Percentiles rank a stretch among this genome's conserved stretches.
Conservation (phyloP, 2,329 filamentous ascomycete genomes). For the Fusarium neocosmosporiellum region DNA sequence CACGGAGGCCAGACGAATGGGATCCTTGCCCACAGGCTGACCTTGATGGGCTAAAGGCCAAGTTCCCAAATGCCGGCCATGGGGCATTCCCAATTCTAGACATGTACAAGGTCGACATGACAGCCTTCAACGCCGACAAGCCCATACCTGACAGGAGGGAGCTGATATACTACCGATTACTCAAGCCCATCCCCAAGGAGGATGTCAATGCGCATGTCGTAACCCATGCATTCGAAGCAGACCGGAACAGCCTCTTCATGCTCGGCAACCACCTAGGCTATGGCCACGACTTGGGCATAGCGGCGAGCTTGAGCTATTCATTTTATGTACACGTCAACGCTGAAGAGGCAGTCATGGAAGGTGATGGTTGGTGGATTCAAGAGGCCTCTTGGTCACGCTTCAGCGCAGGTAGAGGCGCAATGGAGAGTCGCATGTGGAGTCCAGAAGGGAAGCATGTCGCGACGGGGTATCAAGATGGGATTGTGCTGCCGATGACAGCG, state of each 20-base stretch:
- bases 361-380: conserved; percentile 64
- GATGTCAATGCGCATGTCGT: conserved; percentile 59
- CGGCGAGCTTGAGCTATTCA: conserved; percentile 61
- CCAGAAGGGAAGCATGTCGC: conserved; percentile 64
- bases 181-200: conserved; percentile 54
- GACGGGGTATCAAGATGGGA: conserved; percentile 66
- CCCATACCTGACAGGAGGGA: conserved; percentile 59
- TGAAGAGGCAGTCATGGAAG: conserved; percentile 60
- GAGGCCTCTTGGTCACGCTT: conserved; percentile 62
- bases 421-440: conserved; percentile 66
- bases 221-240: conserved; percentile 62
- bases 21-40: conserved; percentile 58
- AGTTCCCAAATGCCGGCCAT: conserved; percentile 51
- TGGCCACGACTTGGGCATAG: conserved; percentile 54
- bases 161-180: conserved; percentile 61
- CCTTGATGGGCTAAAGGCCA: conserved; percentile 52
- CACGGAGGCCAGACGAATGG: conserved; percentile 55
- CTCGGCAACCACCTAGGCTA: conserved; percentile 61
- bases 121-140: conserved; percentile 54
- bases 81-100: conserved; percentile 62
- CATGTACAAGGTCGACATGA: conserved; percentile 67
- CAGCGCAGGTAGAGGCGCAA: conserved; percentile 57
- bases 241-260: conserved; percentile 67
- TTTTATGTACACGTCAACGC: conserved; percentile 65
- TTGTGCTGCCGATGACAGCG: conserved; percentile 46